Evolutionary conservation across 2,329 filamentous ascomycete genomes (phyloP).

Genomic region (Pseudopithomyces chartarum): DNA sequence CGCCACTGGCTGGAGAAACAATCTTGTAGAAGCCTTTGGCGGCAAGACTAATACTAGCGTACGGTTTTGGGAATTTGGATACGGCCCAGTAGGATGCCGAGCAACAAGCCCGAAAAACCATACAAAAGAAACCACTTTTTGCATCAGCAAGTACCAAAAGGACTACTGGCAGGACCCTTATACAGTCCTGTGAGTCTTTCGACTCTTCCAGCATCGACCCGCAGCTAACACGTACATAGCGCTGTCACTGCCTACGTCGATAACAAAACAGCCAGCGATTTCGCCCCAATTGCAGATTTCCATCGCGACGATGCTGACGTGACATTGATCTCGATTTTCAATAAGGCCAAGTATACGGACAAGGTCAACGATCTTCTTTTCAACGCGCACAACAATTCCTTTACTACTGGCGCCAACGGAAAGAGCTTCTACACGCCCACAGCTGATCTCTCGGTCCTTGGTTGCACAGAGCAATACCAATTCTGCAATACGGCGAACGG

Average conservation of each 20-base stretch:
- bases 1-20: conserved; percentile 16
- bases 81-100: conserved; percentile 8
- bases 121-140: conserved; percentile 19
- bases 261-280: conserved; percentile 19
- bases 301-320: conserved; percentile 20
- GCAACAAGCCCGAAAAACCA: conserved; percentile 5
- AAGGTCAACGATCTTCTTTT: conserved; percentile 19
- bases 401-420: background rate
- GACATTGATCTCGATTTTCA: conserved; percentile 23
- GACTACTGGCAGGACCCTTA: conserved; percentile 18
- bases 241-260: conserved; percentile 13
- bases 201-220: background rate
- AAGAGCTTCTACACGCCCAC: conserved; percentile 12
- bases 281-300: conserved; percentile 24
- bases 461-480: conserved; percentile 29
- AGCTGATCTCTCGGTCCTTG: conserved; percentile 21
- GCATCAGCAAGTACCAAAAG: conserved; percentile 20
- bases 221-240: conserved; percentile 5
- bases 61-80: conserved; percentile 24
- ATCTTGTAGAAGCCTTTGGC: conserved; percentile 14
- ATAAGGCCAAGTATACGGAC: conserved; percentile 18
- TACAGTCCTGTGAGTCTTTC: conserved; percentile 16
- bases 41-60: conserved; percentile 16
- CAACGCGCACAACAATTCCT: conserved; percentile 13
- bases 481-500: conserved; percentile 19